Percentiles rank a stretch among this genome's conserved stretches.
Evolutionary conservation across 1,139 yeast genomes (phyloP).

Genomic region (Hansenula lynferdii): DNA sequence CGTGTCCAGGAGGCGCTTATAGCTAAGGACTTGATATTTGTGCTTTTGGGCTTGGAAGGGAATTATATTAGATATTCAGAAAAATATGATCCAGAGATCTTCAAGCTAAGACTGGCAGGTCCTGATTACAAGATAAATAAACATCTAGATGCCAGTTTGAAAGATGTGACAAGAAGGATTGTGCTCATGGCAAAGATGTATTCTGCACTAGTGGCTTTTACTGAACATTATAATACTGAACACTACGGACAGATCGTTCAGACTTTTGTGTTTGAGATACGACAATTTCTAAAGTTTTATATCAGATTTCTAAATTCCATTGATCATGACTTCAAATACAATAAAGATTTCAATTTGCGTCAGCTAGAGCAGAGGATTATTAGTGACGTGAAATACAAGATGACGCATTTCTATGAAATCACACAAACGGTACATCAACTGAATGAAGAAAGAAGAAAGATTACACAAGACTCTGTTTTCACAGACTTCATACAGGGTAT

Average conservation of each 20-base stretch:
- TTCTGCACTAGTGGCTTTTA: slow-evolving; percentile 48
- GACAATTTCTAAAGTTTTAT: slow-evolving; percentile 45
- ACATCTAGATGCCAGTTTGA: slow-evolving; percentile 69
- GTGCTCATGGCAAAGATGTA: slow-evolving; percentile 61
- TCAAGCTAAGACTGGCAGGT: slow-evolving; percentile 43
- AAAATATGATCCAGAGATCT: slow-evolving; percentile 43
- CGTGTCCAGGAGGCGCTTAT: slow-evolving; percentile 68
- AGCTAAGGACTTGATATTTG: slow-evolving; percentile 62
- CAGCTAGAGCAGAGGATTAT: slow-evolving; percentile 38
- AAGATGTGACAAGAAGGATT: slow-evolving; percentile 63
- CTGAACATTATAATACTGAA: slow-evolving; percentile 49
- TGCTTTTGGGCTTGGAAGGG: slow-evolving; percentile 78
- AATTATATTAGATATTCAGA: slow-evolving; percentile 66
- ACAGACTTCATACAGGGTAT: slow-evolving; percentile 34
- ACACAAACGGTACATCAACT: slow-evolving; percentile 42
- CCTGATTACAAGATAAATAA: slow-evolving; percentile 75
- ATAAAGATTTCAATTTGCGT: slow-evolving; percentile 42
- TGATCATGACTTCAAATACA: slow-evolving; percentile 48
- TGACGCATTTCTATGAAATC: slow-evolving; percentile 58
- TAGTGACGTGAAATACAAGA: slow-evolving; percentile 30
- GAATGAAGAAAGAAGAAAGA: slow-evolving; percentile 26
- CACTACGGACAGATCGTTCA: slow-evolving; percentile 72
- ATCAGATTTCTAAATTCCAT: slow-evolving; percentile 41
- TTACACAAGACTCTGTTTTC: slow-evolving; percentile 20
- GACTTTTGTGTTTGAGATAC: slow-evolving; percentile 58